Evolutionary conservation across 192 early-diverging fungal species (phyloP), one percentile per base, ranked within the genome.

Genomic region (Pilaira anomala): DNA sequence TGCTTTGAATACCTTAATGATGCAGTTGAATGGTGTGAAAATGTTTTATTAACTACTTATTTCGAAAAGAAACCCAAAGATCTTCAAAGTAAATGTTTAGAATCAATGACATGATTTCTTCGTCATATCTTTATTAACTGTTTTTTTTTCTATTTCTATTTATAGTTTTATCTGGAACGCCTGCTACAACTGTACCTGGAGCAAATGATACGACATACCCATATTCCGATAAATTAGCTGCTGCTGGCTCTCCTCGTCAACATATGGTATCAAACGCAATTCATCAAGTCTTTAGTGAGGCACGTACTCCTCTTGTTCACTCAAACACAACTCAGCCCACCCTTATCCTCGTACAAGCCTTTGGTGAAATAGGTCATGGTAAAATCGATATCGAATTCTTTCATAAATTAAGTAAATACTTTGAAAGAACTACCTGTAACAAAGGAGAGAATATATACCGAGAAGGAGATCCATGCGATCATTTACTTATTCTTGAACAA

Each of bases 1-100:
- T 82, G 78, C 39, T 96, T 93, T 75, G 85, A 86, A 7, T 85
- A 84, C n/a, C 65, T 93, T 12, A 89, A 95, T 68, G 87, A 91
- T 60, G 88, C 93, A 3, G 80, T 98, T 19, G 96, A 98, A 73
- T 95, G 88, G 83, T 96, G 93, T 65, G 96, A 98, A 72, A 98
- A 98, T 72, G 77, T 83, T 30, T 62, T 98, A 12, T 76, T 98
- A 51, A 78, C 83, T 63, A 87, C 81, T 42, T 95, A 90, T 68
- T 94, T 89, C 63, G 44, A 75, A 45, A 83, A 83, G 40, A 77
- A 77, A 26, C 9, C 67, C 5, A 61, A 63, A n/a, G 48, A 56
- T 55, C 9, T 68, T 11, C 59, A 59, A 22, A 16, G 57, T 60
- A 59, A 39, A 0, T 26, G 6, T n/a, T n/a, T n/a, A n/a, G n/a